These are phyloP conservation scores for Nitzschia sp. DNA, from an alignment of 108 stramenopile genomes.

Conservation along the genomic window DNA sequence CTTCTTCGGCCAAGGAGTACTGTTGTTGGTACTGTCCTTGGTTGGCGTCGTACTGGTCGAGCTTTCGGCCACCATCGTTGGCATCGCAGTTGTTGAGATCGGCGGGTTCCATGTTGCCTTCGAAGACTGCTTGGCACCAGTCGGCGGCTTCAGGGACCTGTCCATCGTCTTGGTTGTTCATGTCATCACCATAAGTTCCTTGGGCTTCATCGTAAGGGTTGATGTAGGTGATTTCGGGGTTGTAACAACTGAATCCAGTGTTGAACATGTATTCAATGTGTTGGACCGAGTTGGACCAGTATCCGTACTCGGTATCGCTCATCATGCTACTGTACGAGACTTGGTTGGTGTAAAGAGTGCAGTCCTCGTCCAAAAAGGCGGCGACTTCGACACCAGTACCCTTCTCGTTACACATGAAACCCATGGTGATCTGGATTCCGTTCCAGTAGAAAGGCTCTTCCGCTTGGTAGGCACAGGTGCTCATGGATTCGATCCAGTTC, in stretches of 20 bases:
- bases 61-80: neutral
- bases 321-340: conserved; percentile 15
- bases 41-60: neutral
- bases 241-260: conserved; percentile 13
- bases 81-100: neutral
- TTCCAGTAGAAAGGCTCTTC: conserved; percentile 7
- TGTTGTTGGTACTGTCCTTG: neutral
- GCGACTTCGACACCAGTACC: conserved; percentile 66
- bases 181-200: neutral
- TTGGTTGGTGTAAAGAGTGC: conserved; percentile 42
- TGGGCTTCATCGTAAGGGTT: conserved; percentile 1
- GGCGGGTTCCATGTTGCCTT: conserved; percentile 3
- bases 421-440: neutral
- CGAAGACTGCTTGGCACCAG: conserved; percentile 20
- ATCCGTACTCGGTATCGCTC: neutral
- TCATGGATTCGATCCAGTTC: conserved; percentile 33
- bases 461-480: conserved; percentile 12
- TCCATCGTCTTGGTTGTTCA: conserved; percentile 16
- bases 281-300: neutral
- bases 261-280: conserved; percentile 15
- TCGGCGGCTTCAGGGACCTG: conserved; percentile 16
- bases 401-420: conserved; percentile 59
- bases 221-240: conserved; percentile 12
- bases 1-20: conserved; percentile 21
- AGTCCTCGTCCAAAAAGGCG: conserved; percentile 59